phyloP scores from a whole-genome alignment of 768 basidiomycete genomes.

The Phaeotremella fagi region DNA sequence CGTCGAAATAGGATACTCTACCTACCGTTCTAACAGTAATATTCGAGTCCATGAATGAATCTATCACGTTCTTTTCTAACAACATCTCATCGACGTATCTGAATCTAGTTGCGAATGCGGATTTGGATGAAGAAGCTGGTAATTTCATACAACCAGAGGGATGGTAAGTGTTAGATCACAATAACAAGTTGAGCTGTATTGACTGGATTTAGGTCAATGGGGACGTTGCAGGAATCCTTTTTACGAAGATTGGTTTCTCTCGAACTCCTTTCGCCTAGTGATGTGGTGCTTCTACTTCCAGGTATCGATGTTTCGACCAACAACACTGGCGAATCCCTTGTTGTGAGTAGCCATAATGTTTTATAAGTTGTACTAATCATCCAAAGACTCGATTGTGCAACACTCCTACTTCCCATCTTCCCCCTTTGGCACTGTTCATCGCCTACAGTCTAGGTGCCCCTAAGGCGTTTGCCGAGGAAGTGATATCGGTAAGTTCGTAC shows the following conservation, averaged over 20 bases:
- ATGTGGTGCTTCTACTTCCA: conserved; percentile 8
- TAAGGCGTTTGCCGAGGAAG: conserved; percentile 16
- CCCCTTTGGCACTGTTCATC: conserved; percentile 15
- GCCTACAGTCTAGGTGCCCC: conserved; percentile 17
- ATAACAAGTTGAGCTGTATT: background rate
- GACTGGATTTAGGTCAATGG: conserved; percentile 7
- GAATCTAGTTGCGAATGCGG: conserved; percentile 11
- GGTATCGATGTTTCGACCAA: background rate
- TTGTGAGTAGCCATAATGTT: conserved; percentile 16
- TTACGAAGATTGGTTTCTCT: conserved; percentile 14
- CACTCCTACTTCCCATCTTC: conserved; percentile 14
- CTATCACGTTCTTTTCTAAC: background rate
- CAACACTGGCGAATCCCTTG: conserved; percentile 25
- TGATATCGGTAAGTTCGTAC: conserved; percentile 10
- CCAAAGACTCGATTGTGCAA: conserved; percentile 21
- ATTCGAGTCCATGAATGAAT: background rate
- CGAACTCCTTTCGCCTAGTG: conserved; percentile 8
- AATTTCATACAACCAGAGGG: conserved; percentile 22
- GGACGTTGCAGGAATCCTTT: conserved; percentile 18
- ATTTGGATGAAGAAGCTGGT: conserved; percentile 27
- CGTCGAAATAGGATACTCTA: background rate
- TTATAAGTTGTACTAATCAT: background rate
- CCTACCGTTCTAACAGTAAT: background rate
- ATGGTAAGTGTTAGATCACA: conserved; percentile 19
- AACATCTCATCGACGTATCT: background rate